Base-by-base conservation (phyloP, 768 basidiomycete species). In the Cubamyces lactineus region DNA sequence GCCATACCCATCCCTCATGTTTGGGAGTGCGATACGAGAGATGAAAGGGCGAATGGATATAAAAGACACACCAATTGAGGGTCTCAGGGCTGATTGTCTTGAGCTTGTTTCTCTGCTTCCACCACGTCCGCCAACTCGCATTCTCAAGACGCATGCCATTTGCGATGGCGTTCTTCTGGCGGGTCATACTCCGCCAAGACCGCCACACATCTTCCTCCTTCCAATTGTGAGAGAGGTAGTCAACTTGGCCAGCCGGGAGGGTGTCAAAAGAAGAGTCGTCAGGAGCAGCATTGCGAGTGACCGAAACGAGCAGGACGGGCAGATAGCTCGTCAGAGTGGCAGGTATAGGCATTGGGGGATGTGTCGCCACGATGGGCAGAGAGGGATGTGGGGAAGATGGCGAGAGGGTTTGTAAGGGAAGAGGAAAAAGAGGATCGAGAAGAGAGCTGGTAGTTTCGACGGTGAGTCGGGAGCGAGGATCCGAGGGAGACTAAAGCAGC, bases 181-280 rank as follows among this genome's bases (percentile, higher is more conserved):
- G 84, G 49, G 96, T 98, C 94, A 98, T 98, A 73, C 88, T 93
- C 66, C 96, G 83, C 96, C 96, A 99, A n/a, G 89, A 92, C 57
- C 91, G 87, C 94, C 94, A 97, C 12, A 98, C 93, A 74, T 99
- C 96, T 75, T 98, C 96, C 75, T 99, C 96, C 67, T 87, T 82
- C 96, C 96, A 99, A 57, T 97, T 85, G 74, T 98, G 95, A 42
- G 92, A 95, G 68, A 99, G 89, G 76, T 99, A 99, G 84, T 99
- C 96, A 71, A 99, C 96, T 80, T 96, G 96, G 53, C 91, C 93
- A 42, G 86, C 86, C 24, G 96, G 92, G 15, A 90, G 84, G 50
- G 91, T 90, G n/a, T 87, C 86, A 57, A 97, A 79, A 51, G 88
- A 82, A 2, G 86, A 85, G 78, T 93, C 92, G 78, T 94, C 92